Conservation (phyloP, 495 filamentous ascomycete genomes). For the Penicillium atrosanguineum region DNA sequence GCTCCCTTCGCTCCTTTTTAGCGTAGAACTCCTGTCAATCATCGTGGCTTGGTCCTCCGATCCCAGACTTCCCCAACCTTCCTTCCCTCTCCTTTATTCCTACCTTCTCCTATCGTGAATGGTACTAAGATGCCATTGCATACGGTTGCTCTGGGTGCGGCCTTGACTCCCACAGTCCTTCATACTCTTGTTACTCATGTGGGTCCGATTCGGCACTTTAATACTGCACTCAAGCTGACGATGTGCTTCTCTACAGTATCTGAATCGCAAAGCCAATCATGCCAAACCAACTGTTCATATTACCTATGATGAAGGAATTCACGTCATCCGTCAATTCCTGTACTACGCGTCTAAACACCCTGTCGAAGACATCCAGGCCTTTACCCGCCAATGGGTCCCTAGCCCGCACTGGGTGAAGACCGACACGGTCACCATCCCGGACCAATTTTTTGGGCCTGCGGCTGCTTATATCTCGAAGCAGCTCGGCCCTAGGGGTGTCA, state of each 20-base stretch:
- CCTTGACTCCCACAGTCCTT: constrained; percentile 75
- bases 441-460: constrained; percentile 56
- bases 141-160: constrained; percentile 67
- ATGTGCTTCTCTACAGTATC: constrained; percentile 55
- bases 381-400: constrained; percentile 87
- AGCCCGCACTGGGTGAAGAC: constrained; percentile 84
- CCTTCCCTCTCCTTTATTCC: not conserved
- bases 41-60: too few relatives aligned
- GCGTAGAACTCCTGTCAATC: too few relatives aligned
- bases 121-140: constrained; percentile 59
- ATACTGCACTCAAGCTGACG: constrained; percentile 8
- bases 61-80: too few relatives aligned
- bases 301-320: constrained; percentile 92
- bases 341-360: constrained; percentile 78
- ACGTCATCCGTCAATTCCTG: constrained; percentile 82
- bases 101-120: not conserved
- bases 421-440: constrained; percentile 67
- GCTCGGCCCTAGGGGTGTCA: constrained; percentile 71
- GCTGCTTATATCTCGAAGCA: constrained; percentile 63
- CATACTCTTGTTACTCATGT: constrained; percentile 79
- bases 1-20: too few relatives aligned
- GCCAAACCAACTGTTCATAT: constrained; percentile 82
- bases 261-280: constrained; percentile 70
- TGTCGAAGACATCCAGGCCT: constrained; percentile 87
- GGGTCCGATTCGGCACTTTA: constrained; percentile 16